phyloP scores from a whole-genome alignment of 805 yeast species.

The Saccharomycopsis fermentans region DNA sequence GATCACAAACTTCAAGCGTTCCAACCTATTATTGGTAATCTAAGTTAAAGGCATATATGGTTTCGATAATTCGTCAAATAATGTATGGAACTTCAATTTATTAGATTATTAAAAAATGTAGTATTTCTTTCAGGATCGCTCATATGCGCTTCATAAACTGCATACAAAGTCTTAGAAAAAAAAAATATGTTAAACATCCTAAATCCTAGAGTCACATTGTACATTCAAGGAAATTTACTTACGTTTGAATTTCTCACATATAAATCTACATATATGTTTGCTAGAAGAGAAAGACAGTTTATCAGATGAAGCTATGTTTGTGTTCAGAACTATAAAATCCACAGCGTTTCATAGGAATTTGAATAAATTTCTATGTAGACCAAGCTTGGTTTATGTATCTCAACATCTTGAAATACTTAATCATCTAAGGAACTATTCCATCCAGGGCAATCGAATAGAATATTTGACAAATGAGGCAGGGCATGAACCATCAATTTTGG shows the following conservation, averaged over 20 bases:
- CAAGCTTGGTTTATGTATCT: background rate
- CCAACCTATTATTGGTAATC: background rate
- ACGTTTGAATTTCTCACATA: no score
- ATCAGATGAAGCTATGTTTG: background rate
- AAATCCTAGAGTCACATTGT: no score
- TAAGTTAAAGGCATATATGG: background rate
- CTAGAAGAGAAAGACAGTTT: no score
- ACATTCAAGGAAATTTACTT: no score
- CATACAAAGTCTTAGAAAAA: no score
- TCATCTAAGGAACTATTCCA: background rate
- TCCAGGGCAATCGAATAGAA: background rate
- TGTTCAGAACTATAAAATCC: background rate
- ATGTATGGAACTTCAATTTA: no score
- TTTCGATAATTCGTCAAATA: no score
- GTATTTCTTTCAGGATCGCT: no score
- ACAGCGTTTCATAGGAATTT: background rate
- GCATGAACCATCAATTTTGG: background rate
- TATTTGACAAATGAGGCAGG: background rate
- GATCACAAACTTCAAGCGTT: background rate
- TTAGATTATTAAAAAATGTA: no score
- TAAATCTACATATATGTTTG: no score
- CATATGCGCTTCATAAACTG: no score
- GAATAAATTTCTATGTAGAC: background rate
- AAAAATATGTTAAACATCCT: no score
- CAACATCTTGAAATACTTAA: background rate